Percentiles rank a stretch among this genome's conserved stretches.
Conservation (phyloP, 2,329 filamentous ascomycete species). For the Fusarium sp. region DNA sequence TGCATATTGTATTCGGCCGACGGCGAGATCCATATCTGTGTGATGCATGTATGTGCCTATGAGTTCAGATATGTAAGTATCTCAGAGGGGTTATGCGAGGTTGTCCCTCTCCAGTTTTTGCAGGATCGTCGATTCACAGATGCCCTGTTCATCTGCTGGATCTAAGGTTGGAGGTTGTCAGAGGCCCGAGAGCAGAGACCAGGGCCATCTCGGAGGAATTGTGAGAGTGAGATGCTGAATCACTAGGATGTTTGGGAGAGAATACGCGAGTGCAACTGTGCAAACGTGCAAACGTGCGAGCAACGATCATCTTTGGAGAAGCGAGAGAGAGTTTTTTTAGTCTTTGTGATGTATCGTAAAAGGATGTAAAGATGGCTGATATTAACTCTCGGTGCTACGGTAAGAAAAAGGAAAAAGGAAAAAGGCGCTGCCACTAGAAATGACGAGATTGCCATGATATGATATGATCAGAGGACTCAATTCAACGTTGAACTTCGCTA, state of each 20-base stretch:
- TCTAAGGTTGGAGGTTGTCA: neutral
- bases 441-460: neutral
- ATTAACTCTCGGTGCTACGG: neutral
- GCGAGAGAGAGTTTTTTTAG: neutral
- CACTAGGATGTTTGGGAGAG: neutral
- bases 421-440: conserved; percentile 12
- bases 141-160: neutral
- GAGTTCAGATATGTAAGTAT: neutral
- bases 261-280: conserved; percentile 24
- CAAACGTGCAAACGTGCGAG: neutral
- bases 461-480: conserved; percentile 11
- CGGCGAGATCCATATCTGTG: conserved; percentile 8
- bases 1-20: conserved; percentile 11
- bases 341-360: conserved; percentile 21
- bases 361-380: neutral
- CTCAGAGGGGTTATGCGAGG: neutral
- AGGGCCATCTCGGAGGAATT: conserved; percentile 6
- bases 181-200: neutral
- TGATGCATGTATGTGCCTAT: neutral
- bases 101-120: neutral
- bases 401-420: conserved; percentile 9
- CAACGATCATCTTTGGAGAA: conserved; percentile 12
- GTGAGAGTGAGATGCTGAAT: neutral
- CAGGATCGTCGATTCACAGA: conserved; percentile 10
- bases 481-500: neutral